Evolutionary conservation across 352 stramenopile genomes (phyloP).

Genomic region (Phytopythium cucurbitacearum): DNA sequence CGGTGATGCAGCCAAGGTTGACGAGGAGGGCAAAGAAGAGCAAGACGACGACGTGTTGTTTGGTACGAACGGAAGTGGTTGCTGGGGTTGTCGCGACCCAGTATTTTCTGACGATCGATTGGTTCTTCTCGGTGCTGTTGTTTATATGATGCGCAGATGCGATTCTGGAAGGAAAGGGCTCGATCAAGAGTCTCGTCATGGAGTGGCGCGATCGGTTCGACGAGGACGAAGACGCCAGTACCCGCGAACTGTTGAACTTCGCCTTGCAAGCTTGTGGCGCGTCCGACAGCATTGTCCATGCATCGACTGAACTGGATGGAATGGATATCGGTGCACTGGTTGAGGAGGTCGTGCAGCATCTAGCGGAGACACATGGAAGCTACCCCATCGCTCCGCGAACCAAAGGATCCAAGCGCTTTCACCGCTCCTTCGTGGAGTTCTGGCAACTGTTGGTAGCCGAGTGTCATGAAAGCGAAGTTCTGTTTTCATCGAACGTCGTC

Average conservation of each 20-base stretch:
- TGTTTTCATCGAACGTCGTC: conserved; percentile 66
- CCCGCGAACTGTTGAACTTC: conserved; percentile 75
- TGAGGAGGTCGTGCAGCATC: conserved; percentile 57
- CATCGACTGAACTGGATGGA: conserved; percentile 48
- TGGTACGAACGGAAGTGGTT: conserved; percentile 10
- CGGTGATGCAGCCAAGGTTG: conserved; percentile 5
- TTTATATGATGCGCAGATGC: conserved; percentile 29
- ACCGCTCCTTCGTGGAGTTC: conserved; percentile 65
- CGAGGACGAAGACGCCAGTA: conserved; percentile 41
- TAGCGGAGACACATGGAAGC: conserved; percentile 49
- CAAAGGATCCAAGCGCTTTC: conserved; percentile 61
- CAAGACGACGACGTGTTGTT: conserved; percentile 18
- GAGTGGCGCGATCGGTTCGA: conserved; percentile 76
- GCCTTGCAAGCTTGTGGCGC: conserved; percentile 72
- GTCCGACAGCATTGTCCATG: conserved; percentile 38
- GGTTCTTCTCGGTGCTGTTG: conserved; percentile 1
- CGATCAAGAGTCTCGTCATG: conserved; percentile 42
- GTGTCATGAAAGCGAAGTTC: conserved; percentile 74
- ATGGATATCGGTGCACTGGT: conserved; percentile 73
- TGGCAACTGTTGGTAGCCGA: conserved; percentile 77
- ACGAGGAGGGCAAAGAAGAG: conserved; percentile 8
- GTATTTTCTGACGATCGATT: conserved; percentile 3
- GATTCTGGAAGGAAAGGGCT: conserved; percentile 46
- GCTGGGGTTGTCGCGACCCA: too few relatives aligned
- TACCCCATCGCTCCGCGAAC: conserved; percentile 66